These are phyloP conservation scores for Arthrobotrys sinensis DNA, from an alignment of 2,329 filamentous ascomycete species.

Conservation along the genomic window DNA sequence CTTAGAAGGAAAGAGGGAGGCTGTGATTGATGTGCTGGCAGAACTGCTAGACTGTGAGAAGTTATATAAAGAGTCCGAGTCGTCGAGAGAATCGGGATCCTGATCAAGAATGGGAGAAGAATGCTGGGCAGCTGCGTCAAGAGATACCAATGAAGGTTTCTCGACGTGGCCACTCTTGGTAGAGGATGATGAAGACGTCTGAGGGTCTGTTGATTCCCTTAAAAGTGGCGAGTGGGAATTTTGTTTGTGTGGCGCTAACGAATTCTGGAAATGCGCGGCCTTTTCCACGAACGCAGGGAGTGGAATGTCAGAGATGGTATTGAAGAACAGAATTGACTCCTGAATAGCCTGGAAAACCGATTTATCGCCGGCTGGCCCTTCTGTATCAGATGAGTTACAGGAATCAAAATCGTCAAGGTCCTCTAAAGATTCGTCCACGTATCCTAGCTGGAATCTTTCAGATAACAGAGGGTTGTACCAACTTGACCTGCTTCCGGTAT, in stretches of 20 bases:
- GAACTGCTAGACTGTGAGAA: slow-evolving; percentile 38
- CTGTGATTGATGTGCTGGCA: slow-evolving; percentile 52
- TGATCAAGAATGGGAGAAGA: slow-evolving; percentile 56
- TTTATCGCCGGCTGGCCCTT: slow-evolving; percentile 46
- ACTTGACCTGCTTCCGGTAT: slow-evolving; percentile 53
- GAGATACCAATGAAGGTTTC: slow-evolving; percentile 60
- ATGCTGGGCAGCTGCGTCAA: slow-evolving; percentile 45
- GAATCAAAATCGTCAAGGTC: slow-evolving; percentile 47
- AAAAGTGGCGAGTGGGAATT: slow-evolving; percentile 43
- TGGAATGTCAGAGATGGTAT: slow-evolving; percentile 58
- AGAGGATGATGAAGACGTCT: slow-evolving; percentile 10
- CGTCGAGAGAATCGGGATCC: slow-evolving; percentile 32
- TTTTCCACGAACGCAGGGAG: slow-evolving; percentile 56
- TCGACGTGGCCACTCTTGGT: slow-evolving; percentile 46
- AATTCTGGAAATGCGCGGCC: slow-evolving; percentile 25
- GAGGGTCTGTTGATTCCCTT: slow-evolving; percentile 11
- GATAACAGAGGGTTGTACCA: slow-evolving; percentile 56
- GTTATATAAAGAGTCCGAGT: slow-evolving; percentile 57
- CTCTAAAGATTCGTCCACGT: slow-evolving; percentile 49
- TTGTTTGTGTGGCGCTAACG: slow-evolving; percentile 45
- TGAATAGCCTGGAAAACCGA: slow-evolving; percentile 47
- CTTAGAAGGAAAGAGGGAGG: slow-evolving; percentile 54
- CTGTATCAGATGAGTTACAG: slow-evolving; percentile 55
- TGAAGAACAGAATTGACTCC: slow-evolving; percentile 60
- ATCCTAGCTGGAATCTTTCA: slow-evolving; percentile 49